Conservation (phyloP, 225 moss, liverwort and hornwort species). For the Marchantia polymorpha region DNA sequence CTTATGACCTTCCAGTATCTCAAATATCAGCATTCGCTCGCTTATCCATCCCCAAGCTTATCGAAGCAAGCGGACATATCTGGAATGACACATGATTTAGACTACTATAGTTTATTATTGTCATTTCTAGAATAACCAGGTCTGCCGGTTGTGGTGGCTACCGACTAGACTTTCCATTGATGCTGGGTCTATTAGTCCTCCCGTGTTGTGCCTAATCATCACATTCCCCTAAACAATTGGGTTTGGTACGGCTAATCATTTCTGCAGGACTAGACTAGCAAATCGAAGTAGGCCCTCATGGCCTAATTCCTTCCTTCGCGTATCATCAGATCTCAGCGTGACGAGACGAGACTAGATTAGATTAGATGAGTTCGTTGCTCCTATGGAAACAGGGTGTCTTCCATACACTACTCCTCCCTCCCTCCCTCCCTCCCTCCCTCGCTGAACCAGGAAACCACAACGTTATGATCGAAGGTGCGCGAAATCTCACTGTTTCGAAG, state of each 20-base stretch:
- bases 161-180: background rate
- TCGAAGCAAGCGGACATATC: background rate
- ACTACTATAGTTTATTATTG: background rate
- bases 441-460: background rate
- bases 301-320: no score
- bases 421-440: background rate
- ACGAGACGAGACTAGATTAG: no score
- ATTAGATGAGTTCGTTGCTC: no score
- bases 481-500: background rate
- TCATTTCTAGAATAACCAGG: background rate
- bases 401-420: background rate
- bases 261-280: background rate
- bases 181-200: background rate
- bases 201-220: background rate
- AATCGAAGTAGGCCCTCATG: no score
- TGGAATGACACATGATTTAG: background rate
- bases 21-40: background rate
- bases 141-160: background rate
- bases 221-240: background rate
- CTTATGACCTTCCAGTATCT: conserved; percentile 5
- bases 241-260: conserved; percentile 1
- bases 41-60: background rate
- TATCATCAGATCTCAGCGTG: no score
- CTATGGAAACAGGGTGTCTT: no score
- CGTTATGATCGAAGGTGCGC: background rate